Evolutionary conservation across 805 yeast genomes (phyloP).

Genomic region (Cephaloascus fragrans): DNA sequence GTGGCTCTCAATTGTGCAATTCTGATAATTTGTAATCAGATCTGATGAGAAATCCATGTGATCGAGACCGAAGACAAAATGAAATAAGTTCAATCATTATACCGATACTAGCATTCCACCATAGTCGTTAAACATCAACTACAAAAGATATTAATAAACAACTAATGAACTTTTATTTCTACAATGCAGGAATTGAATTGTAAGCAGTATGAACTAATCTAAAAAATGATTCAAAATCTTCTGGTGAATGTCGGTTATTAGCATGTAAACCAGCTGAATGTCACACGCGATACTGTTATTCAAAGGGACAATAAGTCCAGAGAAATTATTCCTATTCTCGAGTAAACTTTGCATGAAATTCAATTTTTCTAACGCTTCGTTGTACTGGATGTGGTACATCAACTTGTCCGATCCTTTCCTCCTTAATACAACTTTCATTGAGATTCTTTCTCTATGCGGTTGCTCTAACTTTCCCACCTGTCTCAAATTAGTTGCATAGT

Average conservation of each 20-base stretch:
- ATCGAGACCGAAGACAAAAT: too few relatives aligned
- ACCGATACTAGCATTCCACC: too few relatives aligned
- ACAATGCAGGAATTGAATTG: too few relatives aligned
- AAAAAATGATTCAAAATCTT: constrained; percentile 5
- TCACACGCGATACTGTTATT: constrained; percentile 15
- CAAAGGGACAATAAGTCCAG: constrained; percentile 13
- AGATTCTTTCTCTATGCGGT: constrained; percentile 11
- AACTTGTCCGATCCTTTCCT: constrained; percentile 6
- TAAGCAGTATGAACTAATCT: too few relatives aligned
- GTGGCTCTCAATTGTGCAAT: too few relatives aligned
- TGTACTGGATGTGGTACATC: neutral
- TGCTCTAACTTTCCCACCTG: constrained; percentile 11
- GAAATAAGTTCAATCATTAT: too few relatives aligned
- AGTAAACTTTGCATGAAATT: neutral
- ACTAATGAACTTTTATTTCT: too few relatives aligned
- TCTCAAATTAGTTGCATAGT: constrained; percentile 9
- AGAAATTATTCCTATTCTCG: neutral
- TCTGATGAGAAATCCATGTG: too few relatives aligned
- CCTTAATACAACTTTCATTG: constrained; percentile 11
- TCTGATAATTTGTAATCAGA: too few relatives aligned
- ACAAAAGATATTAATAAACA: too few relatives aligned
- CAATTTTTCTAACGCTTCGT: neutral
- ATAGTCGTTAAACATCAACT: too few relatives aligned
- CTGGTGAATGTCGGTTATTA: constrained; percentile 10
- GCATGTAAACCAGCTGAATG: constrained; percentile 7